Base-by-base conservation (phyloP, 2,329 filamentous ascomycete species). In the Cladosporium velox region DNA sequence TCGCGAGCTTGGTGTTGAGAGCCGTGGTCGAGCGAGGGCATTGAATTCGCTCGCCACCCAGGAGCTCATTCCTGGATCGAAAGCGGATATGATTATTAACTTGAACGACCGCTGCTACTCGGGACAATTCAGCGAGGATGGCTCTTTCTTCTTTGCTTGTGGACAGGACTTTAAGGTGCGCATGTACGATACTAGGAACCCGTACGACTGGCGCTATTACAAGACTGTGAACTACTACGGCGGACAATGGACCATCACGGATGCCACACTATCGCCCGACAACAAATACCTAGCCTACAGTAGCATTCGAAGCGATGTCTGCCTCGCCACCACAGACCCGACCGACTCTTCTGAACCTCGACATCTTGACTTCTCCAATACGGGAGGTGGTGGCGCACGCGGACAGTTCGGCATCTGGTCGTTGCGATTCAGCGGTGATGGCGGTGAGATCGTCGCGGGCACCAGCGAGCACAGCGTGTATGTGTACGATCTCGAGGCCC, bases 171-270 rank as follows among this genome's bases (percentile, higher is more conserved):
- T 97, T 80, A 90, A 88, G 71, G 93, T 99, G 11, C 90, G 93
- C 63, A 93, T 99, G 91, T 99, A 98, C 79, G 94, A 98, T 77
- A 98, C 95, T 0, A 93, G 91, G 1, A 97, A 97, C 72, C 93
- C 94, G 0, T 96, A 95, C 78, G 87, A 93, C 70, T 99, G 95
- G 95, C 90, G 90, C 76, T 93, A 97, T 77, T 97, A 97, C 83
- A 98, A 97, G 80, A 79, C 91, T 90, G 77, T 94, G 90, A 80
- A 93, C 94, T 97, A 95, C 77, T 92, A 92, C 0, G 91, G 89
- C 70, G 95, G 93, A 2, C 90, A 92, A 72, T 99, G 95, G 95
- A 98, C 94, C 1, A 90, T 99, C 70, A 98, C 95, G 15, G 95
- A 99, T 78, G 93, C 94, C 1, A 91, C 91, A 0, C 79, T 98